phyloP scores from a whole-genome alignment of 2,329 filamentous ascomycete genomes.

The Thermoascus crustaceus region DNA sequence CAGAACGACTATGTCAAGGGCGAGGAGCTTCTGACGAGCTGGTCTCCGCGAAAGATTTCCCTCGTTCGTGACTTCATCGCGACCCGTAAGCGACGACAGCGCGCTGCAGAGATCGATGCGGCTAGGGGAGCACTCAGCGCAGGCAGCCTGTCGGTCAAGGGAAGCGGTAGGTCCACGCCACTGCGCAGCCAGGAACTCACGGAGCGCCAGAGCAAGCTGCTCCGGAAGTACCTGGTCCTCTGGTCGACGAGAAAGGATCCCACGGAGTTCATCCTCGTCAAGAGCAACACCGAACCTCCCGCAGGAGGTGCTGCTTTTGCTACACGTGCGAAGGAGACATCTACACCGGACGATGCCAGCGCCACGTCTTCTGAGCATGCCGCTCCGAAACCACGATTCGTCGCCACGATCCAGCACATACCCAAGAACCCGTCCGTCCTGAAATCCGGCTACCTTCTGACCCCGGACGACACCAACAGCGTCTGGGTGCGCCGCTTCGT shows the following conservation, averaged over 20 bases:
- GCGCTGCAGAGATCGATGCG: conserved; percentile 72
- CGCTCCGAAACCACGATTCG: conserved; percentile 53
- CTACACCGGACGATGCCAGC: conserved; percentile 18
- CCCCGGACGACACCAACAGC: conserved; percentile 66
- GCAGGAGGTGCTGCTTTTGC: conserved; percentile 26
- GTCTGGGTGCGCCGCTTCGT: conserved; percentile 90
- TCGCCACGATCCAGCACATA: conserved; percentile 68
- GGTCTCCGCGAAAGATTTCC: conserved; percentile 83
- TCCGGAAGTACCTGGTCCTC: conserved; percentile 35
- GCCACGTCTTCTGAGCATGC: conserved; percentile 22
- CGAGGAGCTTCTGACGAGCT: conserved; percentile 75
- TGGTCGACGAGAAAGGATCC: conserved; percentile 35
- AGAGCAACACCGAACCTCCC: conserved; percentile 38
- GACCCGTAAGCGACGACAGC: conserved; percentile 62
- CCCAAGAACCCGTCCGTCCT: conserved; percentile 73
- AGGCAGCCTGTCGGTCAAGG: conserved; percentile 28
- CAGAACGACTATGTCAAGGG: conserved; percentile 94
- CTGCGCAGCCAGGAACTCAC: conserved; percentile 26
- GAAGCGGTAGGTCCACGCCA: conserved; percentile 28
- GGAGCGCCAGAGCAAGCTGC: conserved; percentile 30
- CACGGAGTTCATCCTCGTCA: conserved; percentile 37
- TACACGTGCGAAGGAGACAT: conserved; percentile 14
- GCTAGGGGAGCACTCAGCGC: conserved; percentile 37
- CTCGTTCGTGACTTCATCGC: conserved; percentile 80
- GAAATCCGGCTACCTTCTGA: conserved; percentile 81